A percentile compares a stretch with the other conserved stretches of the same genome.
These are phyloP conservation scores for Leccinum rimulosum DNA, from an alignment of 768 basidiomycete species.

Conservation along the genomic window DNA sequence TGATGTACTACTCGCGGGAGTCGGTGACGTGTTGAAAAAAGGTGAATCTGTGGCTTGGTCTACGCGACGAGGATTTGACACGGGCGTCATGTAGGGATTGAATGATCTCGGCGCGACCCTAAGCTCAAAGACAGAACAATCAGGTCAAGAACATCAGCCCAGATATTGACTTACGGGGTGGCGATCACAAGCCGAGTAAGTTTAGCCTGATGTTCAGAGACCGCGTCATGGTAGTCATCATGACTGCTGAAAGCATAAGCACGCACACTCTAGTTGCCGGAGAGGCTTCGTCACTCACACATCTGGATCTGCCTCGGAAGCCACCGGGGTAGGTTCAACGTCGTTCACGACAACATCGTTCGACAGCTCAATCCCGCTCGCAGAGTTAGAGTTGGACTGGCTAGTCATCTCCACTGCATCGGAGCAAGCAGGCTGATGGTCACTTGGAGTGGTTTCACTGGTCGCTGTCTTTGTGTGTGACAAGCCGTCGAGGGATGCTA, in stretches of 20 bases:
- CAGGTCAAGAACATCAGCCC: background rate
- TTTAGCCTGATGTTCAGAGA: background rate
- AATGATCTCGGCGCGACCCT: constrained; percentile 15
- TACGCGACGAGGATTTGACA: constrained; percentile 22
- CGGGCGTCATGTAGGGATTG: constrained; percentile 27
- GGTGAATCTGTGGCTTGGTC: background rate
- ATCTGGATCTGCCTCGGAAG: constrained; percentile 1
- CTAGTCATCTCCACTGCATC: background rate
- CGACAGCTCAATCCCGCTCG: background rate
- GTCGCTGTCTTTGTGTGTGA: background rate
- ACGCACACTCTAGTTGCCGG: background rate
- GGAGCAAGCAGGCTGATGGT: background rate
- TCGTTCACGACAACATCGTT: background rate
- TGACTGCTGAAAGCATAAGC: constrained; percentile 1
- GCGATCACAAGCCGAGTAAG: background rate
- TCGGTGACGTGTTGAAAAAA: constrained; percentile 6
- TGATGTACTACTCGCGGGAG: background rate
- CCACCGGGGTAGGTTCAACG: background rate
- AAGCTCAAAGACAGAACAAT: background rate
- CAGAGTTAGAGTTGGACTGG: background rate
- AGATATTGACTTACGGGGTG: constrained; percentile 21
- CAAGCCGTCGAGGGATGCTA: background rate
- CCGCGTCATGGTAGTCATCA: background rate
- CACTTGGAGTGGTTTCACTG: background rate
- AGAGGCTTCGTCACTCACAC: constrained; percentile 10